Evolutionary conservation across 495 filamentous ascomycete species (phyloP).

Genomic region (Corynascus novoguineensis): DNA sequence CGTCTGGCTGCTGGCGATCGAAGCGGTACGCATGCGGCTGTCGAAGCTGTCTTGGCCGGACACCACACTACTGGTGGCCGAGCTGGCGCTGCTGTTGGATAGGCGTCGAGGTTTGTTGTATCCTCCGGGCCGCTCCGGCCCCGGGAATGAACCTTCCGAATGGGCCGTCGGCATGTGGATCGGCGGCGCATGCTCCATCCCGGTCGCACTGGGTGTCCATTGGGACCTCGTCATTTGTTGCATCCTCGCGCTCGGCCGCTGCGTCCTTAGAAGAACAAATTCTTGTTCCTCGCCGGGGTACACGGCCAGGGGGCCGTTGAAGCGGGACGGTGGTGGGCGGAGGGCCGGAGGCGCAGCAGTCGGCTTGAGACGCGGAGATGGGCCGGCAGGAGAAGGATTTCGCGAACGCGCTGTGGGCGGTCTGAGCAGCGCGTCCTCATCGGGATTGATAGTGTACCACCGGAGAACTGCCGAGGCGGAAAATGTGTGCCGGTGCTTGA

Average conservation of each 20-base stretch:
- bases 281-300: constrained; percentile 29
- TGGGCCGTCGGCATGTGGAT: constrained; percentile 16
- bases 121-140: constrained; percentile 13
- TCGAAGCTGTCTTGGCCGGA: constrained; percentile 28
- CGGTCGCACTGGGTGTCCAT: background rate
- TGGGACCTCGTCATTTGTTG: constrained; percentile 16
- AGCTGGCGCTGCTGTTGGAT: constrained; percentile 26
- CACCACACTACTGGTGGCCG: constrained; percentile 19
- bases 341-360: constrained; percentile 11
- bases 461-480: constrained; percentile 16
- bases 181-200: constrained; percentile 9
- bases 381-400: background rate
- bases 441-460: constrained; percentile 10
- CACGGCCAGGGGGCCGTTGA: constrained; percentile 18
- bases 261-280: constrained; percentile 21
- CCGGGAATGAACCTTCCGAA: constrained; percentile 3
- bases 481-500: constrained; percentile 16
- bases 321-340: constrained; percentile 8
- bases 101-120: constrained; percentile 20
- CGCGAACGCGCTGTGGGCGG: constrained; percentile 9
- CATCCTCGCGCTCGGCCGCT: constrained; percentile 20
- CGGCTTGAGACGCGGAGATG: constrained; percentile 4
- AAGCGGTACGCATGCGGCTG: constrained; percentile 19
- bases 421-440: constrained; percentile 16
- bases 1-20: constrained; percentile 35